Evolutionary conservation across 208 protist species (phyloP), one percentile per base, ranked within the genome.

Genomic region (Crithidia sp.): DNA sequence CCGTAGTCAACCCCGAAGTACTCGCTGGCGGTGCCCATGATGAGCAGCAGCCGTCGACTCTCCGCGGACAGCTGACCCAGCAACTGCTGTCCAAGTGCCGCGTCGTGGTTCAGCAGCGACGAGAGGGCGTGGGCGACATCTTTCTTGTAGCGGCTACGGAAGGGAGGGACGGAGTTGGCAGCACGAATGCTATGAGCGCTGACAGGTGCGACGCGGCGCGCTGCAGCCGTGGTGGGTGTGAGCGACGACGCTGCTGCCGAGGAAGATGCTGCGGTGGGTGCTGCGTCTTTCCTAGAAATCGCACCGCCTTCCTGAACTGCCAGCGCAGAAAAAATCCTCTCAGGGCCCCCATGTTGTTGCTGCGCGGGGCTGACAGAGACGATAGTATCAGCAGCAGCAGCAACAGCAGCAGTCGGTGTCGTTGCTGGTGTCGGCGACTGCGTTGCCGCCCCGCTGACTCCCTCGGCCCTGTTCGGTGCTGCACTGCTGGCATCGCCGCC

Each of bases 21-120:
- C 78, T 96, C 92, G 49, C 79, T 91, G 10, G 92, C 85, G 7
- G 89, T 94, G 3, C 88, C 84, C 84, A 94, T 91, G 43, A 96
- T 84, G 0, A 96, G 76, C 64, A 96, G 64, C 66, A 93, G 74
- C 4, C 92, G 87, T 8, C 87, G 82, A 45, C 86, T 88, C 56
- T 96, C 92, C 6, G 83, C 87, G 9, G 86, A 87, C 9, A 96
- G 76, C 52, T 71, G 60, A n/a, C 68, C 67, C 19, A 94, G 80
- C 17, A 96, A 66, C 47, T 72, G 64, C 7, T 64, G 64, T 7
- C 87, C 86, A 37, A 90, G 57, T 1, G 53, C 45, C 0, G 82
- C 67, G 56, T 96, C 89, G 37, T 68, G 60, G 66, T 84, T 86
- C 36, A 96, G 77, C 49, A 96, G 19, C 37, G 77, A 62, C 3